Evolutionary conservation across 441 rosid genomes (phyloP), one percentile per base, ranked within the genome.

Genomic region (Sinapis alba): DNA sequence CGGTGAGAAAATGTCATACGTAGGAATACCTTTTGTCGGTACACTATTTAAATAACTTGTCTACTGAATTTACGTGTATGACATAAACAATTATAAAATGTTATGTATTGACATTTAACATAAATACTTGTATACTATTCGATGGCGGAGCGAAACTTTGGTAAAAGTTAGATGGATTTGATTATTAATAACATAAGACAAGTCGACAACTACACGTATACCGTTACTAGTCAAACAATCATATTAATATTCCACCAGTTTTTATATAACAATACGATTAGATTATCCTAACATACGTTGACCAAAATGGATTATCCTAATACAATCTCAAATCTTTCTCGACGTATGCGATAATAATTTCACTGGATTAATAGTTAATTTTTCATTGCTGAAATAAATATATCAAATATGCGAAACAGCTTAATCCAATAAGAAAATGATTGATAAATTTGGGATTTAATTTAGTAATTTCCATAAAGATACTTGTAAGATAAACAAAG

Each of bases 161-260:
- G 60, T 57, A 64, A 65, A 69, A 64, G 76, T 71, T 77, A 65
- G 72, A 65, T 76, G 75, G 67, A 76, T 71, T 64, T 70, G 66
- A 21, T 69, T 15, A 18, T 62, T 62, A 38, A 54, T 54, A 20
- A 11, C n/a, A n/a, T n/a, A n/a, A n/a, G n/a, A n/a, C n/a, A n/a
- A n/a, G n/a, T n/a, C n/a, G n/a, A n/a, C 18, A 28, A 58, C 76
- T 58, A 77, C 80, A 77, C 68, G 68, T 58, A 77, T 58, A 57
- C 47, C 66, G 80, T 65, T 77, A 77, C 72, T n/a, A 65, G 80
- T 77, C 72, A 65, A 71, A 30, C 76, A 30, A 47, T 77, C 80
- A 77, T 77, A 77, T 71, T 77, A 24, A 76, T 27, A 7, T 27
- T 27, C 30, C 30, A 27, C 30, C 5, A 27, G 30, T 27, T 27